A percentile compares a stretch with the other conserved stretches of the same genome.
These are phyloP conservation scores for Acanthamoeba healyi DNA, from an alignment of 208 protist genomes.

Conservation along the genomic window DNA sequence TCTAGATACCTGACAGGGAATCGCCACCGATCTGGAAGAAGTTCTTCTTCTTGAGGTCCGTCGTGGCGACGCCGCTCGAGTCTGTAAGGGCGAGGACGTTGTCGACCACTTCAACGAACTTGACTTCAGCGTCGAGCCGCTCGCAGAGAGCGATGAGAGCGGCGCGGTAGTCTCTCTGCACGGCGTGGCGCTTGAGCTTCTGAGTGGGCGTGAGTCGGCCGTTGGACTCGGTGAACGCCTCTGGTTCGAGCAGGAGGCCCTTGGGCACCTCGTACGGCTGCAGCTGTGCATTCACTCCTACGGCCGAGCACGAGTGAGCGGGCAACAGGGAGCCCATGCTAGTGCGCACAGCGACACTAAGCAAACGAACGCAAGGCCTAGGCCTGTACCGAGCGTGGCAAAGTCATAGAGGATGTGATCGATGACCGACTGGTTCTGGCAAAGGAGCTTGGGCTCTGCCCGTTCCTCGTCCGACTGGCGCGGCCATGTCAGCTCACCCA, in stretches of 20 bases:
- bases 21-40: conserved; percentile 64
- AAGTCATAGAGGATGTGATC: neutral
- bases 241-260: conserved; percentile 27
- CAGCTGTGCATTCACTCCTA: conserved; percentile 19
- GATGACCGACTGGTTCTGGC: neutral
- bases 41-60: neutral
- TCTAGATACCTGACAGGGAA: conserved; percentile 8
- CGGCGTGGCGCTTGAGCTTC: conserved; percentile 47
- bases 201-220: conserved; percentile 5
- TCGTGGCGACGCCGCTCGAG: neutral
- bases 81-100: neutral
- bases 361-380: no score
- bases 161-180: neutral
- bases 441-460: neutral
- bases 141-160: neutral
- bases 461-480: neutral
- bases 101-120: conserved; percentile 18
- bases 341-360: no score
- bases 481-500: no score
- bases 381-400: neutral
- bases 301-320: no score
- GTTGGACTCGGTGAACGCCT: conserved; percentile 48
- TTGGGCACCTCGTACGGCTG: conserved; percentile 43
- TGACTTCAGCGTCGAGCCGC: conserved; percentile 12
- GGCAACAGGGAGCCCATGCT: no score